Evolutionary conservation across 2,329 filamentous ascomycete species (phyloP).

Genomic region (Diaporthe amygdali): DNA sequence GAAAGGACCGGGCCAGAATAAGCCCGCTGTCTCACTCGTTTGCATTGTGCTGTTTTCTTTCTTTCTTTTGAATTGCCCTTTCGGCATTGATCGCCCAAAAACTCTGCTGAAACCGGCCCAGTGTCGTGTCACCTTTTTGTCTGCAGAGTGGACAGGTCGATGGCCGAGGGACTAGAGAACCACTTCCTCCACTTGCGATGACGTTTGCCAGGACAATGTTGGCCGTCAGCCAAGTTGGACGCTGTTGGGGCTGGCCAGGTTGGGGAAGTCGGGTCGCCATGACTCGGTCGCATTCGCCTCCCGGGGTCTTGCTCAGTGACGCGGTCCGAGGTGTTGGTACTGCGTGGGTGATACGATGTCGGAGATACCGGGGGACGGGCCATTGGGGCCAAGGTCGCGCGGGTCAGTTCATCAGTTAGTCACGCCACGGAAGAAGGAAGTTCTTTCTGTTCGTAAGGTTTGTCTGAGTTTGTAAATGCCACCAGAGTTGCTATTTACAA

Average conservation of each 20-base stretch:
- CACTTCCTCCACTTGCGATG: not conserved
- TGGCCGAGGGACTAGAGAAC: not conserved
- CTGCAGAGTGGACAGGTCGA: not conserved
- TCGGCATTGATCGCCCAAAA: not conserved
- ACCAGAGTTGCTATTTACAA: slow-evolving; percentile 11
- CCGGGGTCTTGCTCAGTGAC: not conserved
- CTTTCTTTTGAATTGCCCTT: not conserved
- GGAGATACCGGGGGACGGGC: not conserved
- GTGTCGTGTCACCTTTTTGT: not conserved
- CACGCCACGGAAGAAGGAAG: not conserved
- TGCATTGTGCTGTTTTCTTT: not conserved
- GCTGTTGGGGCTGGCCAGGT: not conserved
- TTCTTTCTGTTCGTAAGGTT: not conserved
- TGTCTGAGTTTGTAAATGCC: not conserved
- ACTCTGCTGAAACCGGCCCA: not conserved
- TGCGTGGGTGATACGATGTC: slow-evolving; percentile 11
- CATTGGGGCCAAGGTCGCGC: not conserved
- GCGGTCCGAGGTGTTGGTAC: no score
- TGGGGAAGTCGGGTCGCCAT: not conserved
- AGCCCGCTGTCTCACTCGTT: not conserved
- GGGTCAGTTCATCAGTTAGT: not conserved
- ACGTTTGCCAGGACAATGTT: not conserved
- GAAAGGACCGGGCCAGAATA: not conserved
- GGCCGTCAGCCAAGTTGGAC: not conserved
- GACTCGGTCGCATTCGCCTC: slow-evolving; percentile 7